Conservation (phyloP, 2,329 filamentous ascomycete genomes). For the Trichoderma koningiopsis region DNA sequence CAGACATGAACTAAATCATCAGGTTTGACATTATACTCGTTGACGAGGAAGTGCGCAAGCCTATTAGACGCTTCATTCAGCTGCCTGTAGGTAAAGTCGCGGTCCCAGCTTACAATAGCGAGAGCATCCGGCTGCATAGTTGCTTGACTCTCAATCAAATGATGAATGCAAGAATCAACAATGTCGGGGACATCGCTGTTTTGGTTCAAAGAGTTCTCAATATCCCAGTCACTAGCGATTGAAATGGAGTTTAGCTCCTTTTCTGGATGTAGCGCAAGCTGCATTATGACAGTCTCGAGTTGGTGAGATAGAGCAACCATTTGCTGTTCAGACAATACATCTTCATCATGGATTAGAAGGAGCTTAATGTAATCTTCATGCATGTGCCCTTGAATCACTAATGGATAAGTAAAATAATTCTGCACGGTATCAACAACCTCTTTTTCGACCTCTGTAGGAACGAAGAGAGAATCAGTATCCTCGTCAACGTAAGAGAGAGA, state of each 20-base stretch:
- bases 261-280: neutral
- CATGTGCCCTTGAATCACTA: conserved; percentile 21
- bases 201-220: conserved; percentile 1
- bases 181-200: conserved; percentile 21
- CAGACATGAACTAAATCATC: conserved; percentile 32
- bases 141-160: conserved; percentile 20
- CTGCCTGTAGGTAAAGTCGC: conserved; percentile 20
- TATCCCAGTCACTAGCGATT: conserved; percentile 10
- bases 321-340: conserved; percentile 5
- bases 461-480: conserved; percentile 1
- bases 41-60: conserved; percentile 21
- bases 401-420: conserved; percentile 23
- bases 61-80: conserved; percentile 17
- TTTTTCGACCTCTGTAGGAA: conserved; percentile 3
- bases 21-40: neutral
- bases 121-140: conserved; percentile 9
- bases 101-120: conserved; percentile 28
- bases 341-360: conserved; percentile 4
- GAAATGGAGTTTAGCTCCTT: conserved; percentile 7
- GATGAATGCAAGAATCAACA: conserved; percentile 24
- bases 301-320: conserved; percentile 21
- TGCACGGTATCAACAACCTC: conserved; percentile 19
- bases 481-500: conserved; percentile 9
- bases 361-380: conserved; percentile 13
- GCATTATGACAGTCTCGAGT: conserved; percentile 15